Conservation (phyloP, 768 basidiomycete species). For the Chiua virens region DNA sequence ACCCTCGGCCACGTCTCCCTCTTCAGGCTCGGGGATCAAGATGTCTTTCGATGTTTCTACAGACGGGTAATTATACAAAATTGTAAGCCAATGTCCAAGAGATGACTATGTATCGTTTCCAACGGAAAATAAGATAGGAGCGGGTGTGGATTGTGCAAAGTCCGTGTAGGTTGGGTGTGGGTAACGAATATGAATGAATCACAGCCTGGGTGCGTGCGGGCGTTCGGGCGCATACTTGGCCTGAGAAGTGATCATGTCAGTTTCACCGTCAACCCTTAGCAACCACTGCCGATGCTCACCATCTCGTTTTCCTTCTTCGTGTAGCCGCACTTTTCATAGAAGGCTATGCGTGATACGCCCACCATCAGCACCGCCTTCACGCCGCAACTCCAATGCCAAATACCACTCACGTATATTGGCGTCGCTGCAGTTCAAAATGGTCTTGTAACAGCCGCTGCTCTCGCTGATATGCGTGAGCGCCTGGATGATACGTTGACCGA, state of each 20-base stretch:
- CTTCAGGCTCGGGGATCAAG: neutral
- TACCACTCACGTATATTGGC: constrained; percentile 81
- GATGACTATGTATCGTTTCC: constrained; percentile 6
- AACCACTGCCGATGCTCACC: constrained; percentile 43
- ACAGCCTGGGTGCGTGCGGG: constrained; percentile 19
- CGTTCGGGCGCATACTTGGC: constrained; percentile 58
- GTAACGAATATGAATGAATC: neutral
- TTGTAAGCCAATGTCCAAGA: constrained; percentile 9
- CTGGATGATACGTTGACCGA: constrained; percentile 85
- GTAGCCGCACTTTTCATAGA: constrained; percentile 96
- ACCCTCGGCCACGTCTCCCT: neutral
- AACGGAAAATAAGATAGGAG: constrained; percentile 4
- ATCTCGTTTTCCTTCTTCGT: constrained; percentile 92
- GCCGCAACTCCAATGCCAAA: neutral
- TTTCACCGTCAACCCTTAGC: neutral
- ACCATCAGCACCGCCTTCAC: constrained; percentile 7
- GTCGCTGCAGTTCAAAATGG: constrained; percentile 92
- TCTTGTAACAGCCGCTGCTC: constrained; percentile 86
- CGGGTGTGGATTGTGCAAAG: constrained; percentile 9
- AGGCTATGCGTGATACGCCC: constrained; percentile 53
- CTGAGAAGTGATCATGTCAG: constrained; percentile 30
- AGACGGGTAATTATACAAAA: constrained; percentile 17
- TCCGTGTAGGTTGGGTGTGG: constrained; percentile 4
- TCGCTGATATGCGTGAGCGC: constrained; percentile 85
- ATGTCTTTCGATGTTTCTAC: neutral